Conservation (phyloP, 805 yeast genomes). For the Myxozyma lipomycoides region DNA sequence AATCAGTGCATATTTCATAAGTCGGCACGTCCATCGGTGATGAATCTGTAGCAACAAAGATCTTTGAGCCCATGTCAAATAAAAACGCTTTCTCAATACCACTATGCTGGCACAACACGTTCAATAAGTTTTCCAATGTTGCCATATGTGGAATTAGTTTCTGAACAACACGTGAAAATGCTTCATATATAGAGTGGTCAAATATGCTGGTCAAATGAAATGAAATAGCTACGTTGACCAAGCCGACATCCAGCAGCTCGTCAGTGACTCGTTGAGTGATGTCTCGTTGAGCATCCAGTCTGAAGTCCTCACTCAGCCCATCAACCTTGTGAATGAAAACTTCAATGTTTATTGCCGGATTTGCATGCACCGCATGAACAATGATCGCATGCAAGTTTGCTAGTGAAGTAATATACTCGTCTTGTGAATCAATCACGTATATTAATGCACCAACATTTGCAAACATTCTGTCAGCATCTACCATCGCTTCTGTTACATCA, state of each 20-base stretch:
- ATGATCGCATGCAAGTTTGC: constrained; percentile 85
- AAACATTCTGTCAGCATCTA: constrained; percentile 73
- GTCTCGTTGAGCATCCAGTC: constrained; percentile 92
- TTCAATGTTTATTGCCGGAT: constrained; percentile 83
- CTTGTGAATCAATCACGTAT: constrained; percentile 84
- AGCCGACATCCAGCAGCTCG: constrained; percentile 80
- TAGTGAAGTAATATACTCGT: constrained; percentile 87
- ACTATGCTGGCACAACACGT: constrained; percentile 80
- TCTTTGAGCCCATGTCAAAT: constrained; percentile 87
- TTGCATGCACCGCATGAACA: constrained; percentile 78
- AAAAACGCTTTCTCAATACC: constrained; percentile 89
- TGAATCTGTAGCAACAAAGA: constrained; percentile 93
- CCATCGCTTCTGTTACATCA: constrained; percentile 79
- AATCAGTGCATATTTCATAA: constrained; percentile 95
- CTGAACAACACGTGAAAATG: constrained; percentile 88
- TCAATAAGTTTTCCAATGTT: constrained; percentile 80
- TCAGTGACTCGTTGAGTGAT: constrained; percentile 95
- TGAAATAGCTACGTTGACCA: constrained; percentile 86
- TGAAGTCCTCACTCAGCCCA: constrained; percentile 88
- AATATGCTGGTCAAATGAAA: constrained; percentile 91
- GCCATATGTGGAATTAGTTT: constrained; percentile 86
- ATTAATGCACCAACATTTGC: constrained; percentile 83
- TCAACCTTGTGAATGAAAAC: constrained; percentile 94
- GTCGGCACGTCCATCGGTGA: constrained; percentile 93
- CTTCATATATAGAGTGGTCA: constrained; percentile 94